Conservation (phyloP, 176 grass and related monocot species). For the Cymbopogon citratus region DNA sequence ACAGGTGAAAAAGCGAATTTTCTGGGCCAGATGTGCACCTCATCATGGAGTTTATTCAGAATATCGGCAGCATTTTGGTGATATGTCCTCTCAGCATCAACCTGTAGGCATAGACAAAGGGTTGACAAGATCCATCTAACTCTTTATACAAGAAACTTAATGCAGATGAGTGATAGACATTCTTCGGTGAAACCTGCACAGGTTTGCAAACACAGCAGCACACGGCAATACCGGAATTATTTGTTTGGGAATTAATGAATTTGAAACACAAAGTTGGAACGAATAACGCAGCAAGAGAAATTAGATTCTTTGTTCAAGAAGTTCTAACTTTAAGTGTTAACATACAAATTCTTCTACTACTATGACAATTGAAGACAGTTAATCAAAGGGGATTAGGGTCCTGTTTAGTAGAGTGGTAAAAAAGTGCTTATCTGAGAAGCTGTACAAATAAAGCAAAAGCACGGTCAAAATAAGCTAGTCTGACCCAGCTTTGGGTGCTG, state of each 20-base stretch:
- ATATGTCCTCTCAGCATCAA: conserved; percentile 94
- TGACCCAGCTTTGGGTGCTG: not conserved
- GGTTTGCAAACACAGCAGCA: conserved; percentile 8
- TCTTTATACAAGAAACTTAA: conserved; percentile 12
- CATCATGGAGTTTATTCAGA: conserved; percentile 84
- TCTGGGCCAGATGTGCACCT: conserved; percentile 46
- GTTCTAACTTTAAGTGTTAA: not conserved
- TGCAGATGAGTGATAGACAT: not conserved
- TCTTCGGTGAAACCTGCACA: not conserved
- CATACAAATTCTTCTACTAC: not conserved
- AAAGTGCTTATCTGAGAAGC: not conserved
- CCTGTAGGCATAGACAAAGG: conserved; percentile 35
- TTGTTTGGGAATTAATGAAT: not conserved
- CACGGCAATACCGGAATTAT: not conserved
- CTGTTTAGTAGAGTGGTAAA: not conserved
- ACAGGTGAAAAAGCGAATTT: not conserved
- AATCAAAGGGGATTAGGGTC: not conserved
- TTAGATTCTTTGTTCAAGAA: not conserved
- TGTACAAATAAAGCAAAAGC: not conserved
- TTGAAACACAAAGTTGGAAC: conserved; percentile 16
- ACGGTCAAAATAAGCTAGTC: not conserved
- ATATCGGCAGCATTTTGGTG: conserved; percentile 87
- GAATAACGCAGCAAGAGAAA: not conserved
- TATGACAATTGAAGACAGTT: not conserved
- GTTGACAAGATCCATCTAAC: conserved; percentile 11